Evolutionary conservation across 169 alveolate species (phyloP), one percentile per base, ranked within the genome.

Genomic region (Plasmodium chabaudi): DNA sequence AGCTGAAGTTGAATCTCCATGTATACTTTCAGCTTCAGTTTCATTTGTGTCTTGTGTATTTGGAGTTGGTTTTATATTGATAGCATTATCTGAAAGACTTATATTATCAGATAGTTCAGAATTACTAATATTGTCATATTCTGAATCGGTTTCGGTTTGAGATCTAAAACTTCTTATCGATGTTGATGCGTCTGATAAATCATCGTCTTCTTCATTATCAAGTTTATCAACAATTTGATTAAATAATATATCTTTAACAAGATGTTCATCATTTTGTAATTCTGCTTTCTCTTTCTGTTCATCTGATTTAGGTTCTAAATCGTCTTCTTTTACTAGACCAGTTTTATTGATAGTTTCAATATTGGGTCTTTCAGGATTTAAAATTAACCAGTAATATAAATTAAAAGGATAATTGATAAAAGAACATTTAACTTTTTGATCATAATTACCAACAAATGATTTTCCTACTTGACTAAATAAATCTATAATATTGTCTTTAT

Each of bases 311-410:
- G 63, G 79, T 17, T 5, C 1, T 86, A 71, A 67, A 82, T 82
- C 90, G 5, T 39, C 72, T 51, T 82, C 82, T 27, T 82, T 82
- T 9, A 82, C 23, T 19, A 82, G 15, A 17, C 90, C 90, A 0
- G 68, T 25, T 17, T 82, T 49, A 42, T 82, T 70, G n/a, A 67
- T 71, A 2, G 65, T 9, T 67, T 42, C 68, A 34, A 82, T 13
- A 27, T 59, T 47, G 21, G 91, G 91, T 39, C 59, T 69, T 15
- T 74, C 87, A 9, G 91, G 91, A 70, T 86, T 86, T 21, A 86
- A 47, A 25, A 86, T 51, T 1, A 86, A 9, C 91, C 91, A 86
- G 64, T 86, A 86, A 39, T 70, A 70, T 39, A 86, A 71, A 59
- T 57, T 47, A 49, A 49, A 59, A 5, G 91, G 91, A 56, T 59